A percentile compares a stretch with the other conserved stretches of the same genome.
These are phyloP conservation scores for Spathaspora hagerdaliae DNA, from an alignment of 805 yeast genomes.

Conservation along the genomic window DNA sequence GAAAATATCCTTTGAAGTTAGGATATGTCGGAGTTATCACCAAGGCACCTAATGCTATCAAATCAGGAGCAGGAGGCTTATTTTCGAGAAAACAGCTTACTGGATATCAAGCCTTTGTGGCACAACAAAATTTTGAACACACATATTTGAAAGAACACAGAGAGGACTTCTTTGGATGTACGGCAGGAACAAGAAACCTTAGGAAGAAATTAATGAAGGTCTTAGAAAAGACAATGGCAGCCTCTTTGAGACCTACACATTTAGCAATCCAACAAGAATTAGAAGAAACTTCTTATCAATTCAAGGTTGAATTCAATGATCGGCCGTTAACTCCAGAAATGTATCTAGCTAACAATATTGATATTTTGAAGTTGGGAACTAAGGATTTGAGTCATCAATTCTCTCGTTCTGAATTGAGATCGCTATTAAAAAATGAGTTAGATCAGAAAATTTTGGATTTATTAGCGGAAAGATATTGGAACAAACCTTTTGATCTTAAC, in stretches of 20 bases:
- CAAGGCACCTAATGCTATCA: constrained; percentile 53
- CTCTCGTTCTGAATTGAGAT: constrained; percentile 76
- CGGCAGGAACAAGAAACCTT: constrained; percentile 70
- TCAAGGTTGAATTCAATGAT: constrained; percentile 96
- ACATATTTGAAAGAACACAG: constrained; percentile 62
- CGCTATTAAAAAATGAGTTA: constrained; percentile 73
- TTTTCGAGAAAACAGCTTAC: constrained; percentile 44
- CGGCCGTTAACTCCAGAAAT: constrained; percentile 91
- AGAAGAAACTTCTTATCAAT: constrained; percentile 88
- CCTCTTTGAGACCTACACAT: constrained; percentile 83
- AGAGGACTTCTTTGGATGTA: constrained; percentile 56
- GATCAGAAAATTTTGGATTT: constrained; percentile 88
- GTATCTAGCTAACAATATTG: constrained; percentile 88
- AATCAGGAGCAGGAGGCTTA: constrained; percentile 23
- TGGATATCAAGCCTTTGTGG: constrained; percentile 59
- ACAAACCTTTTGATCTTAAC: constrained; percentile 43
- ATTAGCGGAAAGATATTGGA: constrained; percentile 92
- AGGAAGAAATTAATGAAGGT: constrained; percentile 81
- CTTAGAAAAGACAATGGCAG: constrained; percentile 87
- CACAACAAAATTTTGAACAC: constrained; percentile 58
- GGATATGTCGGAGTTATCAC: constrained; percentile 99
- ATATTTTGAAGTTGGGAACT: constrained; percentile 75
- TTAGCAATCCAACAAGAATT: constrained; percentile 81
- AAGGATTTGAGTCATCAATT: constrained; percentile 83
- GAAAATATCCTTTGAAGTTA: constrained; percentile 86